Conservation (phyloP, 257 asterid genomes). For the Rauvolfia tetraphylla region DNA sequence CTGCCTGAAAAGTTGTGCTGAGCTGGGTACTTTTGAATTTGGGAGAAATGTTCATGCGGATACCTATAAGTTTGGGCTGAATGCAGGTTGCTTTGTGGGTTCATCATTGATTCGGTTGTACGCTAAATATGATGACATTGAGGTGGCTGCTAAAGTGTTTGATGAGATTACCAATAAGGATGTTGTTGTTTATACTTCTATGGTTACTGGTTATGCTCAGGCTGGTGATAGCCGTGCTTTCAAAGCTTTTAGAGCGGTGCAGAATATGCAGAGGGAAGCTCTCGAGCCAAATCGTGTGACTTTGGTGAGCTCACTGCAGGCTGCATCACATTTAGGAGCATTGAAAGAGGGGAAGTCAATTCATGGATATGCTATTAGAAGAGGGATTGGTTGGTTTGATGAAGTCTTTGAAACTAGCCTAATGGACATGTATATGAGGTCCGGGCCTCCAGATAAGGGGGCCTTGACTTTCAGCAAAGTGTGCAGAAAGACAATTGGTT, state of each 20-base stretch:
- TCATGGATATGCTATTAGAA: conserved; percentile 58
- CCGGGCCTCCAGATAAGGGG: conserved; percentile 34
- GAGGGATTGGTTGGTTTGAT: conserved; percentile 38
- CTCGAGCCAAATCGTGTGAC: conserved; percentile 63
- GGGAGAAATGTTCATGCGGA: conserved; percentile 50
- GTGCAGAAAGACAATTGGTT: conserved; percentile 31
- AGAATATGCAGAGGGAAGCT: conserved; percentile 44
- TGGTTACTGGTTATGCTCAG: conserved; percentile 46
- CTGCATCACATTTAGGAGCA: conserved; percentile 37
- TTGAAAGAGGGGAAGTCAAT: conserved; percentile 41
- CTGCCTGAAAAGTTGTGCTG: conserved; percentile 47
- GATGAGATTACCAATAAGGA: conserved; percentile 53
- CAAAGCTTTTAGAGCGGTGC: conserved; percentile 37
- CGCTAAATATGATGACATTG: conserved; percentile 22
- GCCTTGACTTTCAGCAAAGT: conserved; percentile 24
- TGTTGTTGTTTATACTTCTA: conserved; percentile 52
- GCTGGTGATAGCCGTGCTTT: conserved; percentile 26
- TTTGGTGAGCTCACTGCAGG: conserved; percentile 52
- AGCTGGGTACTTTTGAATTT: conserved; percentile 30
- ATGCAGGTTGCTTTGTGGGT: conserved; percentile 39
- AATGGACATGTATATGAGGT: conserved; percentile 52
- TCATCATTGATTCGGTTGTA: conserved; percentile 48
- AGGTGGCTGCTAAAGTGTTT: conserved; percentile 50
- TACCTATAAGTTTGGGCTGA: conserved; percentile 45
- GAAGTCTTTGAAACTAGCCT: conserved; percentile 53